Evolutionary conservation across 139 green algal species (phyloP).

Genomic region (Tetradesmus obliquus): DNA sequence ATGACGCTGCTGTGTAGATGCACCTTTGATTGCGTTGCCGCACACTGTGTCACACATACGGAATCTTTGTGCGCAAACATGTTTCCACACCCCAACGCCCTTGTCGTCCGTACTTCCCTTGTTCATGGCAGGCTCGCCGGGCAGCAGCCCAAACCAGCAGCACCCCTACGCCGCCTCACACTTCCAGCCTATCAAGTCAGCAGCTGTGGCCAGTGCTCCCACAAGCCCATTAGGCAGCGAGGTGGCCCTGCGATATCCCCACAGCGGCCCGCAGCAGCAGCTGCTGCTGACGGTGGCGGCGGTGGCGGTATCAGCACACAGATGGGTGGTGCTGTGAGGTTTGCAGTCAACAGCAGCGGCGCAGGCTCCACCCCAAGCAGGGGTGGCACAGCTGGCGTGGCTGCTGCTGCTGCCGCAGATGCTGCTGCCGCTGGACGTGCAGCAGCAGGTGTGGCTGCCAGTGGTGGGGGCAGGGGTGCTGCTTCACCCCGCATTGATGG

Average conservation of each 20-base stretch:
- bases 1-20: too few relatives aligned
- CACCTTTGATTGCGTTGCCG: too few relatives aligned
- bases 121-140: not conserved
- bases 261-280: not conserved
- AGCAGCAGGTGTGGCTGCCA: not conserved
- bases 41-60: too few relatives aligned
- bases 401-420: slow-evolving; percentile 11
- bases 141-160: not conserved
- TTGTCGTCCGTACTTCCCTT: not conserved
- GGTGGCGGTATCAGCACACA: slow-evolving; percentile 14
- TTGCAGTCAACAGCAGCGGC: not conserved
- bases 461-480: not conserved
- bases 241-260: not conserved
- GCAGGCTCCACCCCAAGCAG: not conserved
- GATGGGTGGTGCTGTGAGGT: not conserved
- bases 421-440: not conserved
- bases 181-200: not conserved
- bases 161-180: not conserved
- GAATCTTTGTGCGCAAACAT: not conserved
- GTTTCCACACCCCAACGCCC: not conserved
- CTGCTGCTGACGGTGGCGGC: not conserved
- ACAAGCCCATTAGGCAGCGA: not conserved
- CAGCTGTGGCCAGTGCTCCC: not conserved
- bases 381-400: not conserved
- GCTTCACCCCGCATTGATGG: slow-evolving; percentile 62